These are phyloP conservation scores for Pezicula carpinea DNA, from an alignment of 2,329 filamentous ascomycete species.

Conservation along the genomic window DNA sequence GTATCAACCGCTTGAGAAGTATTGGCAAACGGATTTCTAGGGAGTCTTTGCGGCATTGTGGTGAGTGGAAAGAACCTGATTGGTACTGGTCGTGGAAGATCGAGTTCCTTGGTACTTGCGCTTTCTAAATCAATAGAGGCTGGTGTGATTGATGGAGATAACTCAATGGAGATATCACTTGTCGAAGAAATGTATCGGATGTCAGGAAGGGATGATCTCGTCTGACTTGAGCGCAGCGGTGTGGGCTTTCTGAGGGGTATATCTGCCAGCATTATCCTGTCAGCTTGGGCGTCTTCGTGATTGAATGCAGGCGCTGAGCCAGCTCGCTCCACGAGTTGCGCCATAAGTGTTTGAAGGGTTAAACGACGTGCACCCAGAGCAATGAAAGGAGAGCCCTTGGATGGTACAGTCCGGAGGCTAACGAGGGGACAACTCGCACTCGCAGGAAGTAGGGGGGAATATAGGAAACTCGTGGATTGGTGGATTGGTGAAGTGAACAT, in stretches of 20 bases:
- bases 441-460: no score
- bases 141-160: not conserved
- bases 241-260: not conserved
- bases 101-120: not conserved
- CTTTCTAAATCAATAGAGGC: conserved; percentile 1
- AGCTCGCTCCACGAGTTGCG: no score
- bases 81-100: not conserved
- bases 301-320: no score
- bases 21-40: conserved; percentile 30
- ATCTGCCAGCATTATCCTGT: not conserved
- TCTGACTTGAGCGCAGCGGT: not conserved
- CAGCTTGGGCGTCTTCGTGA: not conserved
- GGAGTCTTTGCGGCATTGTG: conserved; percentile 32
- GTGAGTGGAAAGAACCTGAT: conserved; percentile 5
- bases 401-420: no score
- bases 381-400: no score
- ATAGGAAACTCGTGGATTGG: no score
- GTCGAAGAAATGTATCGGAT: not conserved
- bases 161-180: not conserved
- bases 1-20: conserved; percentile 21
- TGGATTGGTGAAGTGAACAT: no score
- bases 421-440: no score
- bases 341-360: no score
- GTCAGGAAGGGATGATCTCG: not conserved
- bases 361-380: no score